These are phyloP conservation scores for Sanguinoderma infundibulare DNA, from an alignment of 1,284 basidiomycete species.

Conservation along the genomic window DNA sequence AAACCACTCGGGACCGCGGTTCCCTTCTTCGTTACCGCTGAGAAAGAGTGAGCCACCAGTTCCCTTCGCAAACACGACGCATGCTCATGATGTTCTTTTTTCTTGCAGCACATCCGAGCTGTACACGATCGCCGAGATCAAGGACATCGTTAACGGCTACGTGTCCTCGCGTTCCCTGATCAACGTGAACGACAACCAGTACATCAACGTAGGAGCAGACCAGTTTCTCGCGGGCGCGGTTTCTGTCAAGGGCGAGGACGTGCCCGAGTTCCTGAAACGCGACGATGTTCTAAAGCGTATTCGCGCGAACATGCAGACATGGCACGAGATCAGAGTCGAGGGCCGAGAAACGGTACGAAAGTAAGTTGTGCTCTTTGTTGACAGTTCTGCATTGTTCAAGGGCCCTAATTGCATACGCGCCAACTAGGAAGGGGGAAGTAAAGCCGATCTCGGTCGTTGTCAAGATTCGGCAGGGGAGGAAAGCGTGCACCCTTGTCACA, in stretches of 20 bases:
- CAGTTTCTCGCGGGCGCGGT: constrained; percentile 52
- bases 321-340: constrained; percentile 63
- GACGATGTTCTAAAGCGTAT: constrained; percentile 69
- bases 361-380: constrained; percentile 42
- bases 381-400: not conserved
- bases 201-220: constrained; percentile 68
- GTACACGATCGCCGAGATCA: constrained; percentile 62
- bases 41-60: constrained; percentile 52
- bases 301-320: constrained; percentile 69
- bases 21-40: constrained; percentile 65
- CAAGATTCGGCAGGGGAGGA: constrained; percentile 78
- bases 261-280: constrained; percentile 63
- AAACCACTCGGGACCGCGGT: constrained; percentile 66
- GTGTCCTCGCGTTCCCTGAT: constrained; percentile 64
- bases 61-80: not conserved
- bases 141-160: constrained; percentile 63
- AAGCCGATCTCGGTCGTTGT: constrained; percentile 70
- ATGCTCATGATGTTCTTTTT: not conserved
- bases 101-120: constrained; percentile 51
- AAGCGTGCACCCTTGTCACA: constrained; percentile 76
- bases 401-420: not conserved
- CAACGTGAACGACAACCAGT: constrained; percentile 68
- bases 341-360: constrained; percentile 58
- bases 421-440: constrained; percentile 72
- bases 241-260: constrained; percentile 47